Conservation (phyloP, 805 yeast genomes). For the Nakazawaea ambrosiae region DNA sequence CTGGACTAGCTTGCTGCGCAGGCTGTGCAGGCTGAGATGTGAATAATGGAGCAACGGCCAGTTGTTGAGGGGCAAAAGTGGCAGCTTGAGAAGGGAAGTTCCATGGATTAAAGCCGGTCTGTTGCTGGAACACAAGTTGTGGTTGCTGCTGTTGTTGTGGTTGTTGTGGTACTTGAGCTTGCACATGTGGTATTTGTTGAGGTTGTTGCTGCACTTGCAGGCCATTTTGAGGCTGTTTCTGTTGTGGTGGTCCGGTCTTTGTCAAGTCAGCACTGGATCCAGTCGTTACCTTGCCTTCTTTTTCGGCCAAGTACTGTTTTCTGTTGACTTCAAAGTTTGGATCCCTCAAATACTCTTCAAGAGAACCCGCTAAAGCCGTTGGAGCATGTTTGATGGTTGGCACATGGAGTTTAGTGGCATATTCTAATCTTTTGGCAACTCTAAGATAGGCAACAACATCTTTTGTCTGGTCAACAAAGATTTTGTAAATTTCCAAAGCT, state of each 20-base stretch:
- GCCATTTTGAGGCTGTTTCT: constrained; percentile 9
- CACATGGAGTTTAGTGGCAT: constrained; percentile 80
- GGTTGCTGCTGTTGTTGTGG: constrained; percentile 8
- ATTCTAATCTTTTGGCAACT: constrained; percentile 83
- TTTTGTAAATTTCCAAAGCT: constrained; percentile 76
- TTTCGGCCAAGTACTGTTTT: constrained; percentile 68
- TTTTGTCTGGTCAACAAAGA: constrained; percentile 78
- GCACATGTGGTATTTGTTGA: constrained; percentile 11
- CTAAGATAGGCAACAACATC: constrained; percentile 83
- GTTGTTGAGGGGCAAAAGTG: constrained; percentile 15
- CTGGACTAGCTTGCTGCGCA: background rate
- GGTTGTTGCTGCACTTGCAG: constrained; percentile 13
- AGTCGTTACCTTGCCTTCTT: constrained; percentile 29
- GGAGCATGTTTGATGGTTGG: constrained; percentile 98
- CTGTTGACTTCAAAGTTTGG: constrained; percentile 78
- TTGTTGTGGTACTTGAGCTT: constrained; percentile 2
- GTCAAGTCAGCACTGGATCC: constrained; percentile 7
- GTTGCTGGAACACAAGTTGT: constrained; percentile 12
- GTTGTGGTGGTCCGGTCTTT: constrained; percentile 10
- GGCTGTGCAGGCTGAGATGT: constrained; percentile 7
- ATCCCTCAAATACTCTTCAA: constrained; percentile 85
- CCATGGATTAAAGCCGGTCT: constrained; percentile 15
- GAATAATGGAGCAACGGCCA: constrained; percentile 5
- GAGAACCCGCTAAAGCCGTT: constrained; percentile 77
- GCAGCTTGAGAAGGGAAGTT: constrained; percentile 12